phyloP scores from a whole-genome alignment of 768 basidiomycete genomes.

The Chalciporus chontae region DNA sequence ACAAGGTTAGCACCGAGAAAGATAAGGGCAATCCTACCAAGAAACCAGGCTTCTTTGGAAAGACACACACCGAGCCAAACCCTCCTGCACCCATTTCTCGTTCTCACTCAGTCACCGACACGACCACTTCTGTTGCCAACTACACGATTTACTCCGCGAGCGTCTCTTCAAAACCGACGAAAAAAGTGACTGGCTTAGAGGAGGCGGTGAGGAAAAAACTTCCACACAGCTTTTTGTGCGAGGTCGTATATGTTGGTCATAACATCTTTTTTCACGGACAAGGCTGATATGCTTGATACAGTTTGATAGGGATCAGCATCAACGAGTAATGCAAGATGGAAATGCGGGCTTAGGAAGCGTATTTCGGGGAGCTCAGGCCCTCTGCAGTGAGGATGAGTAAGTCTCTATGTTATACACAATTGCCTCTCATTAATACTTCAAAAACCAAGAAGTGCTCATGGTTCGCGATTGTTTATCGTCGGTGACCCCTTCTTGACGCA shows the following conservation, averaged over 20 bases:
- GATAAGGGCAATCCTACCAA: not conserved
- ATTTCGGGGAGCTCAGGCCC: conserved; percentile 57
- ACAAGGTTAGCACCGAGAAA: conserved; percentile 10
- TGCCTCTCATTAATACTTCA: conserved; percentile 2
- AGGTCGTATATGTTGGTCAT: conserved; percentile 72
- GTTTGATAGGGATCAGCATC: conserved; percentile 76
- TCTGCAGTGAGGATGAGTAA: conserved; percentile 76
- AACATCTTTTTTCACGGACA: not conserved
- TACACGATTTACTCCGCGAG: conserved; percentile 20
- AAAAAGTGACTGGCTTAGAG: conserved; percentile 68
- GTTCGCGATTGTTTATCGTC: conserved; percentile 78
- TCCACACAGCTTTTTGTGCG: conserved; percentile 64
- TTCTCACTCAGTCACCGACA: not conserved
- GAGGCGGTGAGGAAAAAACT: conserved; percentile 90
- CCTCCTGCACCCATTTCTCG: not conserved
- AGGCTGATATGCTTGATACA: conserved; percentile 19
- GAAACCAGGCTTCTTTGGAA: conserved; percentile 3
- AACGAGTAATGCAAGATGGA: conserved; percentile 63
- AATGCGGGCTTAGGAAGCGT: conserved; percentile 64
- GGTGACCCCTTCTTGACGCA: conserved; percentile 16
- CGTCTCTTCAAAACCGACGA: conserved; percentile 53
- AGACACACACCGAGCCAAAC: not conserved
- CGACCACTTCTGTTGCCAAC: not conserved
- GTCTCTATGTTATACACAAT: conserved; percentile 8
- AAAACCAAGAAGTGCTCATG: conserved; percentile 42